Evolutionary conservation across 495 filamentous ascomycete genomes (phyloP), one percentile per base, ranked within the genome.

Genomic region (Lasiosphaeriaceae sp.): DNA sequence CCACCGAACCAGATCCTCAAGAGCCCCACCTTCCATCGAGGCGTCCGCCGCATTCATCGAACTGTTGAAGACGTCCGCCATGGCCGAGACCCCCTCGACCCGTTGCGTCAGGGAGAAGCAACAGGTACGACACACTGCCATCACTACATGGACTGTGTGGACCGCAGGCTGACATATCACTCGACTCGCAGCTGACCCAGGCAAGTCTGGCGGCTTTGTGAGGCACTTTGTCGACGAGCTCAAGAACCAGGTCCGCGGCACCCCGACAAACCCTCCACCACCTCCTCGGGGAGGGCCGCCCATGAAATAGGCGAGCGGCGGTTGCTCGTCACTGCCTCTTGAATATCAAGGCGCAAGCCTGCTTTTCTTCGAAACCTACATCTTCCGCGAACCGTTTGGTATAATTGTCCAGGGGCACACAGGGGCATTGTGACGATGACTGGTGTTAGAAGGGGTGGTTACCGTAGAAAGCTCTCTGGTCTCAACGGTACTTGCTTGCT

Each of bases 31-130:
- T 78, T 77, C 56, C 75, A 76, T 41, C 68, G 65, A 46, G 70
- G 69, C 26, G 75, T 78, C 22, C 68, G 64, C 34, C 60, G 67
- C 4, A 70, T 78, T 29, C 74, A 78, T 29, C 63, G 64, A 11
- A 65, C 60, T 7, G 65, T 78, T 21, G 56, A 77, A 31, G 69
- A 77, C 35, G 37, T 63, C n/a, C 63, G 68, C 39, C 48, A 76
- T 47, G 75, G 72, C 8, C 71, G 74, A 5, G 60, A 76, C 50
- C 74, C 74, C 11, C 65, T 57, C 56, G 75, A 77, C 26, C 74
- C 75, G 24, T 41, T 78, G 11, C 60, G 68, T 12, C 69, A 61
- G 16, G 75, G 75, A 21, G 75, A 78, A 45, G 75, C 75, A 20
- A 75, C 74, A 29, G 68, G 69, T 72, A 55, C 20, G 49, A 22